A percentile compares a stretch with the other conserved stretches of the same genome.
These are phyloP conservation scores for Fusarium concolor DNA, from an alignment of 2,329 filamentous ascomycete species.

Conservation along the genomic window DNA sequence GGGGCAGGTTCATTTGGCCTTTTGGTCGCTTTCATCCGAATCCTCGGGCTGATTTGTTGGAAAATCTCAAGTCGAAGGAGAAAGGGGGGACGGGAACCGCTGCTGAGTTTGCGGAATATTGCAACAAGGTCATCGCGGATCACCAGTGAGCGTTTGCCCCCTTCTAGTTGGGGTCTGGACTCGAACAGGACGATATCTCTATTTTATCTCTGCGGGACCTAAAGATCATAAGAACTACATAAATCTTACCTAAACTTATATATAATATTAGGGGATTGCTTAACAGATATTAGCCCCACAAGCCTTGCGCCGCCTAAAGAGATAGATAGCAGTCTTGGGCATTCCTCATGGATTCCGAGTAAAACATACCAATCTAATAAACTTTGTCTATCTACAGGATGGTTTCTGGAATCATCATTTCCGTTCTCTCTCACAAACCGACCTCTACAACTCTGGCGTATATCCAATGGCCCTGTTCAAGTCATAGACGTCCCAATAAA, in stretches of 20 bases:
- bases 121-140: conserved; percentile 5
- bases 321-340: too few species aligned
- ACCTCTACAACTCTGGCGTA: conserved; percentile 5
- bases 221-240: too few species aligned
- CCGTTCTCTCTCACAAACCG: neutral
- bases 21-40: conserved; percentile 19
- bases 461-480: conserved; percentile 40
- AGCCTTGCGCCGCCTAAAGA: too few species aligned
- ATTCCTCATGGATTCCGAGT: too few species aligned
- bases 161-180: too few species aligned
- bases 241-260: too few species aligned
- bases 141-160: neutral
- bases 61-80: conserved; percentile 11
- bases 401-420: neutral
- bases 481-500: conserved; percentile 52
- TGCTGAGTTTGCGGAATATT: conserved; percentile 21
- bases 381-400: too few species aligned
- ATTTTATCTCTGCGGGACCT: too few species aligned
- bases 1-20: conserved; percentile 20
- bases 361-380: too few species aligned
- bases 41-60: conserved; percentile 16
- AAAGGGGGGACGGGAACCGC: conserved; percentile 20
- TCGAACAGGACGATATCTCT: too few species aligned
- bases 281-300: too few species aligned
- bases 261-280: too few species aligned